Evolutionary conservation across 2,329 filamentous ascomycete genomes (phyloP).

Genomic region (Rhynchosporium agropyri): DNA sequence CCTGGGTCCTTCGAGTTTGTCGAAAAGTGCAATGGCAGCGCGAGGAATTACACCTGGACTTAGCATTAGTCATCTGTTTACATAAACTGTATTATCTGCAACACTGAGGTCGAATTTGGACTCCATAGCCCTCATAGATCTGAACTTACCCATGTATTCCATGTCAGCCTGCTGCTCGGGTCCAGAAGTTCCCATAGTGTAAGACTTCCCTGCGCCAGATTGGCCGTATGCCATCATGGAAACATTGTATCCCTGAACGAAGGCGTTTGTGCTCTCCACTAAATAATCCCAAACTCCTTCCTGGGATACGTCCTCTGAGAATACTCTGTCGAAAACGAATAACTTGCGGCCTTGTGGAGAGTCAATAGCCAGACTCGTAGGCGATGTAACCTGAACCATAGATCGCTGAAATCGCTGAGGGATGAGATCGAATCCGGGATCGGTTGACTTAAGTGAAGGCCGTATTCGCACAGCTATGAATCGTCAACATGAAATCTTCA

Average conservation of each 20-base stretch:
- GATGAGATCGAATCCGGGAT: conserved; percentile 93
- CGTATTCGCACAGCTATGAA: conserved; percentile 83
- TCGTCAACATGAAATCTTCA: conserved; percentile 22
- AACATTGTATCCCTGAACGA: conserved; percentile 97
- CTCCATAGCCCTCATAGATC: background rate
- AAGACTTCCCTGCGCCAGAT: conserved; percentile 96
- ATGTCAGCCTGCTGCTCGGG: conserved; percentile 73
- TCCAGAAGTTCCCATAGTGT: conserved; percentile 96
- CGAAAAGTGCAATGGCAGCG: conserved; percentile 83
- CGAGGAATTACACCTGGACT: conserved; percentile 86
- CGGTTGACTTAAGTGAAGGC: conserved; percentile 77
- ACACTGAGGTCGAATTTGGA: background rate
- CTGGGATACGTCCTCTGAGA: conserved; percentile 79
- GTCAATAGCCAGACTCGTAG: conserved; percentile 85
- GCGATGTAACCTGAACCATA: conserved; percentile 86
- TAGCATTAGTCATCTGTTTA: conserved; percentile 27
- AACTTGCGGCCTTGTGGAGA: conserved; percentile 90
- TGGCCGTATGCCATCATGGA: conserved; percentile 96
- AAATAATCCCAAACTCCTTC: conserved; percentile 95
- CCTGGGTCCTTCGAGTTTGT: conserved; percentile 69
- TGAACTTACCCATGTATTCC: conserved; percentile 73
- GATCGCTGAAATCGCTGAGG: conserved; percentile 92
- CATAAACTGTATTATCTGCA: background rate
- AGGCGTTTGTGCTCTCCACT: conserved; percentile 84
- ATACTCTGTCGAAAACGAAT: conserved; percentile 96